Conservation (phyloP, 2,329 filamentous ascomycete species). For the Aspergillus felis region DNA sequence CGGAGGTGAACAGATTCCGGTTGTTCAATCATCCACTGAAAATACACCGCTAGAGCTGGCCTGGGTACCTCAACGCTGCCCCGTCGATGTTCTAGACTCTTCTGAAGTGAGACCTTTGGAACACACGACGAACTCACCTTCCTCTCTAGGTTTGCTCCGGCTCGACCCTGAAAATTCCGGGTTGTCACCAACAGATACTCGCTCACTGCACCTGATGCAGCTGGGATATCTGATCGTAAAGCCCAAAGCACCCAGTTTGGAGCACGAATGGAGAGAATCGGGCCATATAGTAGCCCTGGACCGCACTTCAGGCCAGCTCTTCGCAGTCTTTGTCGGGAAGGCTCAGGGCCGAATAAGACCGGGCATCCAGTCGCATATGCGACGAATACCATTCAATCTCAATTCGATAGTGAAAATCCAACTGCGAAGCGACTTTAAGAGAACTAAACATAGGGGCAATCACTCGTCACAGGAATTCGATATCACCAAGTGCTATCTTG, state of each 20-base stretch:
- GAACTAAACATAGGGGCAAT: neutral
- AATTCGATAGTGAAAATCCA: slow-evolving; percentile 7
- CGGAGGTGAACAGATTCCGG: slow-evolving; percentile 26
- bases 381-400: slow-evolving; percentile 4
- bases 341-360: slow-evolving; percentile 8
- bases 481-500: slow-evolving; percentile 18
- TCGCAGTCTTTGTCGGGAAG: slow-evolving; percentile 29
- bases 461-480: slow-evolving; percentile 2
- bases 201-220: slow-evolving; percentile 32
- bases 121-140: slow-evolving; percentile 14
- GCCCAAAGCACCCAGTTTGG: slow-evolving; percentile 1
- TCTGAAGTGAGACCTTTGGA: slow-evolving; percentile 7
- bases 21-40: slow-evolving; percentile 9
- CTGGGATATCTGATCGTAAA: slow-evolving; percentile 32
- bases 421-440: neutral
- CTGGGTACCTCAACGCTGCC: slow-evolving; percentile 33
- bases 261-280: slow-evolving; percentile 26
- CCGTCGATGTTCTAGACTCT: slow-evolving; percentile 26
- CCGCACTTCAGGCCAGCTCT: slow-evolving; percentile 24
- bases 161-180: slow-evolving; percentile 21
- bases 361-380: slow-evolving; percentile 1
- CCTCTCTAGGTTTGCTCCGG: slow-evolving; percentile 31
- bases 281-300: slow-evolving; percentile 38
- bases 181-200: slow-evolving; percentile 14
- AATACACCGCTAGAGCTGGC: slow-evolving; percentile 19